A percentile compares a stretch with the other conserved stretches of the same genome.
phyloP scores from a whole-genome alignment of 1,139 yeast species.

The Waltiozyma sp. region DNA sequence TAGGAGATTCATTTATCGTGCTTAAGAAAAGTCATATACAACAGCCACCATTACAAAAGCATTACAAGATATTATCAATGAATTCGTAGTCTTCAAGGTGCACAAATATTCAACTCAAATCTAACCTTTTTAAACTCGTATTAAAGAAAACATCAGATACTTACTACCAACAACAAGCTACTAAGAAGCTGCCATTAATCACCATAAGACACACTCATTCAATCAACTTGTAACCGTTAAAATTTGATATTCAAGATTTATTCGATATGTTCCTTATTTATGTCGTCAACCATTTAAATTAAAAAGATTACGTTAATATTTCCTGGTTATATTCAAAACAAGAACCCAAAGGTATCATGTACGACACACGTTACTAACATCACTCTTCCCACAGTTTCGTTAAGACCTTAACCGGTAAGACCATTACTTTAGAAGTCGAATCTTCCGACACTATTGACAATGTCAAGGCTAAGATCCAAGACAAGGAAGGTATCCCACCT shows the following conservation, averaged over 20 bases:
- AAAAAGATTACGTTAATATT: too few relatives aligned
- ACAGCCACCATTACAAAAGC: neutral
- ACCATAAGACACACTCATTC: too few relatives aligned
- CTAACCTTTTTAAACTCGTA: neutral
- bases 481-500: conserved; percentile 93
- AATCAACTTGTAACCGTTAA: too few relatives aligned
- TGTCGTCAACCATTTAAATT: too few relatives aligned
- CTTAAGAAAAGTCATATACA: neutral
- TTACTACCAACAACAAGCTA: too few relatives aligned
- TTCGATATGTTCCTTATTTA: too few relatives aligned
- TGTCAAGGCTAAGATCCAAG: conserved; percentile 88
- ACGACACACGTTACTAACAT: too few relatives aligned
- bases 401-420: conserved; percentile 81
- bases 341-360: neutral
- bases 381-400: conserved; percentile 54
- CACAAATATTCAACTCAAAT: too few relatives aligned
- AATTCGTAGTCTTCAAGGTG: neutral
- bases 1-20: neutral
- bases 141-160: too few relatives aligned
- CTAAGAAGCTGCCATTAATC: too few relatives aligned
- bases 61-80: neutral
- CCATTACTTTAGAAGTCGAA: conserved; percentile 90
- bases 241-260: too few relatives aligned
- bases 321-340: too few relatives aligned
- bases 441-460: conserved; percentile 91